Conservation (phyloP, 129 eudicot species). For the Centrapalus pauciflorus region DNA sequence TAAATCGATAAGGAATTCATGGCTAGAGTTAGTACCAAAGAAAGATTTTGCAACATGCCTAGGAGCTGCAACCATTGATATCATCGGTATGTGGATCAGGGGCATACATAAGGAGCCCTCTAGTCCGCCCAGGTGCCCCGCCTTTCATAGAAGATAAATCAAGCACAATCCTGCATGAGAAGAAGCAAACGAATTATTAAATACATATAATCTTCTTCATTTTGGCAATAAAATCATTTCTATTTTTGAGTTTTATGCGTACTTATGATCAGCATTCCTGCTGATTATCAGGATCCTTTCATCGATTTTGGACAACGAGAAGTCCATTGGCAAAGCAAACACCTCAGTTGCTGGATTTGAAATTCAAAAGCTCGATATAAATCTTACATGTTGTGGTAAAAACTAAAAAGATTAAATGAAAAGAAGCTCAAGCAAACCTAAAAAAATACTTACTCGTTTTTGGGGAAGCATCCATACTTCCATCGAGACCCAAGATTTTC, state of each 20-base stretch:
- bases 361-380: conserved; percentile 7
- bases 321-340: conserved; percentile 43
- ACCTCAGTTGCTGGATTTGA: conserved; percentile 37
- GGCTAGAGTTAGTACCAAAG: conserved; percentile 26
- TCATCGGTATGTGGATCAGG: conserved; percentile 3
- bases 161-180: conserved; percentile 49
- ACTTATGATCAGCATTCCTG: conserved; percentile 20
- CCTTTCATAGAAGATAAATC: conserved; percentile 64
- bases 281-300: conserved; percentile 54
- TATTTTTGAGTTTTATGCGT: not conserved
- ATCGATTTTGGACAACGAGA: conserved; percentile 48
- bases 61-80: conserved; percentile 1
- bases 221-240: not conserved
- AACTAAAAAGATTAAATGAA: not conserved
- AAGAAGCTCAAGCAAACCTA: not conserved
- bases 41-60: conserved; percentile 11
- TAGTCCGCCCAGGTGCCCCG: conserved; percentile 77
- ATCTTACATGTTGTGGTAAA: not conserved
- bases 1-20: conserved; percentile 1
- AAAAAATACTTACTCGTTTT: conserved; percentile 39
- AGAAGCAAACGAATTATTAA: no score
- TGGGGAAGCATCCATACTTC: conserved; percentile 18
- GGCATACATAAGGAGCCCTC: conserved; percentile 50
- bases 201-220: no score
- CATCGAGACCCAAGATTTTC: conserved; percentile 70